Evolutionary conservation across 1,284 basidiomycete species (phyloP).

Genomic region (Papiliotrema fonsecae): DNA sequence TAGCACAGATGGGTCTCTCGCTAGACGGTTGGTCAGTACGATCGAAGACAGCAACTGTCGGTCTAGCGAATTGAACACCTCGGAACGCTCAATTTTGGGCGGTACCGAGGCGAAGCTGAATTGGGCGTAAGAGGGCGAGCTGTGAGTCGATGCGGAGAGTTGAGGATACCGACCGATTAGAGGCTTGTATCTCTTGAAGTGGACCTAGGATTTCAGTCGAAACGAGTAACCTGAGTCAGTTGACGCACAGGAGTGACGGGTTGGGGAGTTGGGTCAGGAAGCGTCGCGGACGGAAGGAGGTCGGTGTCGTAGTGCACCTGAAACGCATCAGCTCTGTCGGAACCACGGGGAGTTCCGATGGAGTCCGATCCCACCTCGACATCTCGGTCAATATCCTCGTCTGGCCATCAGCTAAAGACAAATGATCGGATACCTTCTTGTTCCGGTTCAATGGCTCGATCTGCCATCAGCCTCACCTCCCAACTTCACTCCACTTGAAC

Average conservation of each 20-base stretch:
- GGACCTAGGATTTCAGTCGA: too few relatives aligned
- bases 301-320: too few relatives aligned
- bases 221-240: too few relatives aligned
- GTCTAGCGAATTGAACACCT: background rate
- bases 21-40: conserved; percentile 34
- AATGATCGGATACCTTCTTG: too few relatives aligned
- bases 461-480: too few relatives aligned
- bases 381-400: background rate
- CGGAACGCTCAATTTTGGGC: background rate
- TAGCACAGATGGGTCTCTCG: conserved; percentile 17
- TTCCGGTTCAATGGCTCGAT: too few relatives aligned
- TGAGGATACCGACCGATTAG: conserved; percentile 36
- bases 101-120: background rate
- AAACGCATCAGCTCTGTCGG: too few relatives aligned
- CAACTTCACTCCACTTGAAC: too few relatives aligned
- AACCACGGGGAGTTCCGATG: too few relatives aligned
- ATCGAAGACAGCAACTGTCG: conserved; percentile 8
- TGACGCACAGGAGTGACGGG: too few relatives aligned
- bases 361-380: background rate
- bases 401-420: background rate
- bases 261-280: too few relatives aligned
- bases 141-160: conserved; percentile 10
- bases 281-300: too few relatives aligned
- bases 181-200: conserved; percentile 18
- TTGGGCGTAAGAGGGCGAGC: conserved; percentile 1